Evolutionary conservation across 2,329 filamentous ascomycete genomes (phyloP).

Genomic region (Calcarisporium arbuscula): DNA sequence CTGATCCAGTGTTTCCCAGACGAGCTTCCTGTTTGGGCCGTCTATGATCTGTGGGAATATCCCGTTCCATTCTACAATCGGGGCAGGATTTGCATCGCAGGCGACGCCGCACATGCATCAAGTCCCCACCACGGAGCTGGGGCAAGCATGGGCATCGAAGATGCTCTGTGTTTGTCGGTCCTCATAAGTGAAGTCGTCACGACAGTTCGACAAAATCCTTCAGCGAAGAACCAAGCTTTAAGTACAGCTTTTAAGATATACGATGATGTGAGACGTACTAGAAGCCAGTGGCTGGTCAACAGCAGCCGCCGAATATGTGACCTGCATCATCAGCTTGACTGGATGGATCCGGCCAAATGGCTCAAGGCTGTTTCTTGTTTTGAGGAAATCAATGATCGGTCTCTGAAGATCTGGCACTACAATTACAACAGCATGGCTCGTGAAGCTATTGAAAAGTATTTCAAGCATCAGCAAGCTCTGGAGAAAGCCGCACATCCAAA

Average conservation of each 20-base stretch:
- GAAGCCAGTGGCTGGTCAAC: slow-evolving; percentile 10
- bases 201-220: neutral
- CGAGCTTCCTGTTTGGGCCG: slow-evolving; percentile 9
- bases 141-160: slow-evolving; percentile 21
- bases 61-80: slow-evolving; percentile 9
- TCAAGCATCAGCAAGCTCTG: too few relatives aligned
- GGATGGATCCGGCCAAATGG: slow-evolving; percentile 2
- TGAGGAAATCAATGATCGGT: slow-evolving; percentile 6
- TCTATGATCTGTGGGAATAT: slow-evolving; percentile 10
- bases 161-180: slow-evolving; percentile 9
- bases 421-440: slow-evolving; percentile 1
- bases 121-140: slow-evolving; percentile 19
- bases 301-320: slow-evolving; percentile 9
- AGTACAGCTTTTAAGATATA: slow-evolving; percentile 5
- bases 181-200: slow-evolving; percentile 1
- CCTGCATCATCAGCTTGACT: slow-evolving; percentile 6
- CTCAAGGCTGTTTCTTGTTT: slow-evolving; percentile 4
- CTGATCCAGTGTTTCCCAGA: slow-evolving; percentile 3
- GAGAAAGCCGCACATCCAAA: too few relatives aligned
- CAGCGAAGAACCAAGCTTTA: neutral
- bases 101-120: slow-evolving; percentile 19
- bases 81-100: slow-evolving; percentile 13
- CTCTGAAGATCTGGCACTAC: slow-evolving; percentile 5
- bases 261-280: slow-evolving; percentile 4
- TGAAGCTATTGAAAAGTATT: slow-evolving; percentile 4